Evolutionary conservation across 495 filamentous ascomycete species (phyloP).

Genomic region (Podospora pseudopauciseta): DNA sequence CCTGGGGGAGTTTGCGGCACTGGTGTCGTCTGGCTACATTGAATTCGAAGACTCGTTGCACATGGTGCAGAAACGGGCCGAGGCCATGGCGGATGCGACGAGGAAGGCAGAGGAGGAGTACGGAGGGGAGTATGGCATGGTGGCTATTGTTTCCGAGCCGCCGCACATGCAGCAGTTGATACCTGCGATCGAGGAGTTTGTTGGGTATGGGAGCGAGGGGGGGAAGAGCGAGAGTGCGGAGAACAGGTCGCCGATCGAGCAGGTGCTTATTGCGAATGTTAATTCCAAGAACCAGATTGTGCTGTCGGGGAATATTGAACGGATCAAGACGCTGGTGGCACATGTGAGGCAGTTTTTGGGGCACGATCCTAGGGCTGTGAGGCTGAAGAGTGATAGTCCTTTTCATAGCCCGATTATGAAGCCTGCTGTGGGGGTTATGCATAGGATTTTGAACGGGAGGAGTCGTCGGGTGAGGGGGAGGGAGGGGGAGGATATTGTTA

Average conservation of each 20-base stretch:
- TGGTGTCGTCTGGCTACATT: constrained; percentile 79
- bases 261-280: constrained; percentile 90
- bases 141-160: constrained; percentile 83
- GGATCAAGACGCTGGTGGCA: constrained; percentile 79
- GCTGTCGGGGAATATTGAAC: constrained; percentile 78
- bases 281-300: constrained; percentile 97
- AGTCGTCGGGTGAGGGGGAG: constrained; percentile 44
- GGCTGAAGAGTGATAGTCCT: constrained; percentile 82
- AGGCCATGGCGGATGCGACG: constrained; percentile 79
- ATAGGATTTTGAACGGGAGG: constrained; percentile 53
- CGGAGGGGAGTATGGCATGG: constrained; percentile 86
- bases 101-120: constrained; percentile 55
- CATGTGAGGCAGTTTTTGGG: constrained; percentile 90
- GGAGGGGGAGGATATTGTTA: constrained; percentile 52
- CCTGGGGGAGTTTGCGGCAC: constrained; percentile 89
- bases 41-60: constrained; percentile 70
- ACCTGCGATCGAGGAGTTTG: constrained; percentile 72
- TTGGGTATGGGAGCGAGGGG: constrained; percentile 61
- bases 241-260: constrained; percentile 68
- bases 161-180: constrained; percentile 65
- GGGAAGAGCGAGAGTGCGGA: constrained; percentile 62
- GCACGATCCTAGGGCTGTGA: constrained; percentile 85
- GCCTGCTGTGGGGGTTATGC: constrained; percentile 72
- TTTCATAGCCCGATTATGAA: constrained; percentile 94
- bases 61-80: constrained; percentile 74